Conservation (phyloP, 306 rosid species). For the Aeschynomene evenia region DNA sequence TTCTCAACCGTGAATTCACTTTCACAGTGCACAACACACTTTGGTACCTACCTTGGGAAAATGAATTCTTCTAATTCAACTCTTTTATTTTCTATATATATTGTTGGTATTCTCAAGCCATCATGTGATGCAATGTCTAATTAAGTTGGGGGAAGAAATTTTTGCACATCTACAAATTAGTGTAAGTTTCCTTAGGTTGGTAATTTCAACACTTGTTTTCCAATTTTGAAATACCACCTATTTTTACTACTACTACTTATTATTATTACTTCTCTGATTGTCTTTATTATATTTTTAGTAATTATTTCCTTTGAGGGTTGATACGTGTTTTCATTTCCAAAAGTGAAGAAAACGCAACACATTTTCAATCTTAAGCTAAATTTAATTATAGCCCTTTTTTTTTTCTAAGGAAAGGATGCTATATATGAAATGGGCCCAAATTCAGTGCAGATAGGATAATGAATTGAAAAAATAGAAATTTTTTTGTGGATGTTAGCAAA, state of each 20-base stretch:
- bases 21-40: not conserved
- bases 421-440: not conserved
- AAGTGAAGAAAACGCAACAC: not conserved
- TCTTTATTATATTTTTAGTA: not conserved
- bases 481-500: not conserved
- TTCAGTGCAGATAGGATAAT: not conserved
- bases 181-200: not conserved
- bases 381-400: not conserved
- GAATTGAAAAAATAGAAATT: not conserved
- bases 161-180: not conserved
- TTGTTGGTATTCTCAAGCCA: not conserved
- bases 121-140: not conserved
- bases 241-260: not conserved
- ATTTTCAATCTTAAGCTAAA: not conserved
- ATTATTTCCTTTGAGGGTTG: not conserved
- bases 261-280: not conserved
- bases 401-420: not conserved
- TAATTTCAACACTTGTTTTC: not conserved
- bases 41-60: not conserved
- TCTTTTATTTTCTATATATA: not conserved
- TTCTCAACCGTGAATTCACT: too few relatives aligned
- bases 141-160: not conserved
- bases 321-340: not conserved
- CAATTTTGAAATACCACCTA: not conserved
- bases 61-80: not conserved